Evolutionary conservation across 352 stramenopile species (phyloP).

Genomic region (Globisporangium alternatum): DNA sequence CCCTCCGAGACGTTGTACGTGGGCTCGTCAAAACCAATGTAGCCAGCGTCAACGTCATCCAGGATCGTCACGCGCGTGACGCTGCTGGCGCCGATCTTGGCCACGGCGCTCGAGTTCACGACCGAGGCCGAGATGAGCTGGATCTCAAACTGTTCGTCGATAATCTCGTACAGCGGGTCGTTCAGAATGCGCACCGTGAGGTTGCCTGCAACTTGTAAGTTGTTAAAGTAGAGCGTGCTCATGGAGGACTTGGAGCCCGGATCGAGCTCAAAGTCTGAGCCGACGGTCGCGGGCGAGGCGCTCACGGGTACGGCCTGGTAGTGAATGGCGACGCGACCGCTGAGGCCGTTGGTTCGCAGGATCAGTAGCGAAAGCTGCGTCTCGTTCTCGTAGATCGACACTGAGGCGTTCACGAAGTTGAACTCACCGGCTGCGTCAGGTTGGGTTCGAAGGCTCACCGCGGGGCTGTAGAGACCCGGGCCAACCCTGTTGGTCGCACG

Average conservation of each 20-base stretch:
- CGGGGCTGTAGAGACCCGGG: conserved; percentile 32
- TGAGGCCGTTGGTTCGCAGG: conserved; percentile 41
- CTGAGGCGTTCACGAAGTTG: conserved; percentile 24
- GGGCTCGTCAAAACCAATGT: conserved; percentile 38
- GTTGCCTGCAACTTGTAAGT: conserved; percentile 21
- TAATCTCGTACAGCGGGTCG: conserved; percentile 38
- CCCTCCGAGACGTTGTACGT: conserved; percentile 35
- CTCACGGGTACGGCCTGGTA: conserved; percentile 20
- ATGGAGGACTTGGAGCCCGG: conserved; percentile 14
- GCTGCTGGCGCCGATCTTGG: conserved; percentile 37
- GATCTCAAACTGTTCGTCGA: conserved; percentile 42
- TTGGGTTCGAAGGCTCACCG: conserved; percentile 25
- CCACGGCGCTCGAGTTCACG: background rate
- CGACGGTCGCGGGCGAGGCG: conserved; percentile 24
- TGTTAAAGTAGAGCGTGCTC: conserved; percentile 32
- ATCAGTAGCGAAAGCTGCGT: conserved; percentile 30
- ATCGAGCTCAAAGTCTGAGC: conserved; percentile 32
- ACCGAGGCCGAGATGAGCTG: conserved; percentile 23
- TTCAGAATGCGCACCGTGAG: conserved; percentile 44
- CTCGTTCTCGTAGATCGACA: conserved; percentile 41
- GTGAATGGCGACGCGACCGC: conserved; percentile 31
- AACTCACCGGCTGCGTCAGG: conserved; percentile 57
- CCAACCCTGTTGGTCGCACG: conserved; percentile 33
- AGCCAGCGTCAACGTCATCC: conserved; percentile 61
- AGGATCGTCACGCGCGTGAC: conserved; percentile 40